Evolutionary conservation across 1,284 basidiomycete genomes (phyloP).

Genomic region (Volvariella surrecta): DNA sequence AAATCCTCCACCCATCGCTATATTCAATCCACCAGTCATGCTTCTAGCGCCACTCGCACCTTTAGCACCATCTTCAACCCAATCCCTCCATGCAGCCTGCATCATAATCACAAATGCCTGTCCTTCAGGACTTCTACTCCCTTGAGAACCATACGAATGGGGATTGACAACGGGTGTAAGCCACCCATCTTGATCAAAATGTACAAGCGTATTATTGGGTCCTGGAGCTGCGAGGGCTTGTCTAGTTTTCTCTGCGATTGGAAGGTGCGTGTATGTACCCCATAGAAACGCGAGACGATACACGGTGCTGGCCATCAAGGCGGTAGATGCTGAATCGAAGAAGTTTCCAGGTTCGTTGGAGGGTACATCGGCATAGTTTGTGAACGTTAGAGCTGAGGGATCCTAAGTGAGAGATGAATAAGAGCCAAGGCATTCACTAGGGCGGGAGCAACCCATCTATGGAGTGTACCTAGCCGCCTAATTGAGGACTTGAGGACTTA

Average conservation of each 20-base stretch:
- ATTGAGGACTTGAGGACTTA: too few species aligned
- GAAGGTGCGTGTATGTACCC: slow-evolving; percentile 37
- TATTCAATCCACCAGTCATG: background rate
- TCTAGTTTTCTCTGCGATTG: slow-evolving; percentile 49
- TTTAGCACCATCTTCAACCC: slow-evolving; percentile 42
- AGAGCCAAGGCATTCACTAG: too few species aligned
- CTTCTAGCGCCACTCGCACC: slow-evolving; percentile 29
- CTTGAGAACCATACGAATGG: slow-evolving; percentile 38
- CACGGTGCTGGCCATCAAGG: slow-evolving; percentile 71
- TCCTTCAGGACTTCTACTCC: slow-evolving; percentile 43
- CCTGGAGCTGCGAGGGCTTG: slow-evolving; percentile 32
- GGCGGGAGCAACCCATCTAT: too few species aligned
- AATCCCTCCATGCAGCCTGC: slow-evolving; percentile 66
- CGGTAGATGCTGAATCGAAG: slow-evolving; percentile 67
- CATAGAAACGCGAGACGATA: slow-evolving; percentile 58
- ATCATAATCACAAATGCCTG: slow-evolving; percentile 71
- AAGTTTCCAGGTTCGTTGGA: slow-evolving; percentile 39
- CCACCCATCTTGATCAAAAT: slow-evolving; percentile 52
- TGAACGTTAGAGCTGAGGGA: slow-evolving; percentile 43
- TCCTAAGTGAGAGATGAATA: background rate
- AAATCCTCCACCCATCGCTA: too few species aligned
- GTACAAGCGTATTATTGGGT: slow-evolving; percentile 19
- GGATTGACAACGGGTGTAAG: slow-evolving; percentile 70
- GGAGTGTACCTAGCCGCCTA: too few species aligned
- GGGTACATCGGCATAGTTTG: slow-evolving; percentile 66